Evolutionary conservation across 2,329 filamentous ascomycete species (phyloP), one percentile per base, ranked within the genome.

Genomic region (Fusarium euwallaceae): DNA sequence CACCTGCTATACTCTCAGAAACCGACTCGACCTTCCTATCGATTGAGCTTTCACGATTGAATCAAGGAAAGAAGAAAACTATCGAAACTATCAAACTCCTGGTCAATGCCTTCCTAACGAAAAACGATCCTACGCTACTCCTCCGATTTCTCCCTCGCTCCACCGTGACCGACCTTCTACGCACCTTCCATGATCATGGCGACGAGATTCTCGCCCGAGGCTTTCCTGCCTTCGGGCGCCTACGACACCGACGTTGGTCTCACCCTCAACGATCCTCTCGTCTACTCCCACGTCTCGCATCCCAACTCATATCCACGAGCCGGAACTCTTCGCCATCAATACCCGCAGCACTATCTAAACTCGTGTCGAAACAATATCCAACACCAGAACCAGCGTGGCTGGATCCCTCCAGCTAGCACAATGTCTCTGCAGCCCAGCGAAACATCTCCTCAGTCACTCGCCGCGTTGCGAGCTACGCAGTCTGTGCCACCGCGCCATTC

Each of bases 151-250:
- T 74, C 71, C 68, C 63, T 70, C 68, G 48, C 59, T 74, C 65
- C 61, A 61, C 58, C 43, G 51, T 48, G 29, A 61, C 66, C 62
- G 34, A 66, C 51, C 61, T 75, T 53, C 22, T 34, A 64, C 74
- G 60, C 41, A 41, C 48, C 69, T 66, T 70, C 62, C 71, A 70
- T 67, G 70, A 76, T 72, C 64, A 78, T 78, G 78, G 68, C 78
- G 59, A 66, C 75, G 60, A 76, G 75, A 45, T 62, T 80, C 53
- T 75, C 73, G 29, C 70, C 78, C 58, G 77, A 79, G 61, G 76
- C 78, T 56, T 80, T 80, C 71, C 65, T 80, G 71, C 78, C 78
- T 51, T 76, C 78, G 53, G 78, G 78, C 67, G 76, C 71, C 56
- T 75, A 79, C 67, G 76, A 80, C 48, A 56, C 68, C 58, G 76